A percentile compares a stretch with the other conserved stretches of the same genome.
Evolutionary conservation across 2,329 filamentous ascomycete species (phyloP).

Genomic region (Mariannaea sp.): DNA sequence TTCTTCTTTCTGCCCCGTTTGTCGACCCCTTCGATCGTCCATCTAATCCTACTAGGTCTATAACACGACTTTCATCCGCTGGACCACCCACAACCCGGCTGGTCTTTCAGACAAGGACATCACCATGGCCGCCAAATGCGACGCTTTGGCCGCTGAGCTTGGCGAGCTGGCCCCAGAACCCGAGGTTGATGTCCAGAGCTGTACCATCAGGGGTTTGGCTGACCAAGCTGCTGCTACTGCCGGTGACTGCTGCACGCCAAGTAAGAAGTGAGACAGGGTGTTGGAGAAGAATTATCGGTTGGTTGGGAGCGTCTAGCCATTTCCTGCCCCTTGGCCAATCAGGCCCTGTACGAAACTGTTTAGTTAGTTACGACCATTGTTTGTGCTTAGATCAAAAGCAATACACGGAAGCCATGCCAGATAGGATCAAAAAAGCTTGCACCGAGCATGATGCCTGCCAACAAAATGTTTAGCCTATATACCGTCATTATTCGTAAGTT

Average conservation of each 20-base stretch:
- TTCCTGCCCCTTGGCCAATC: too few species aligned
- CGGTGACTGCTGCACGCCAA: conserved; percentile 60
- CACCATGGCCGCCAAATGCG: conserved; percentile 65
- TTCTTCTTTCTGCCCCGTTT: not conserved
- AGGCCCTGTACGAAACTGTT: too few species aligned
- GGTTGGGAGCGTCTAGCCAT: too few species aligned
- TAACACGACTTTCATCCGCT: conserved; percentile 71
- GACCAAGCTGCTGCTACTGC: conserved; percentile 52
- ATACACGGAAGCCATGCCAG: too few species aligned
- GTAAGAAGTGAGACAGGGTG: conserved; percentile 42
- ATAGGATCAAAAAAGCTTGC: too few species aligned
- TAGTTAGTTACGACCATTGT: too few species aligned
- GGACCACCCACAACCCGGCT: conserved; percentile 72
- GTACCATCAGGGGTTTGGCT: conserved; percentile 50
- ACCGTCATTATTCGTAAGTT: too few species aligned
- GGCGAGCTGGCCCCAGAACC: conserved; percentile 54
- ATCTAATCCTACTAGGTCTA: conserved; percentile 58
- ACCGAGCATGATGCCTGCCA: too few species aligned
- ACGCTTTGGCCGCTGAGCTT: conserved; percentile 60
- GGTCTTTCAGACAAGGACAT: conserved; percentile 70
- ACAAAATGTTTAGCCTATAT: too few species aligned
- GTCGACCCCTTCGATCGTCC: not conserved
- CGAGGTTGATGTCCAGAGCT: conserved; percentile 34
- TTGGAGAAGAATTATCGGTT: too few species aligned
- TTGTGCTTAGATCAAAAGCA: too few species aligned